These are phyloP conservation scores for Begonia masoniana DNA, from an alignment of 306 rosid species.

Conservation along the genomic window DNA sequence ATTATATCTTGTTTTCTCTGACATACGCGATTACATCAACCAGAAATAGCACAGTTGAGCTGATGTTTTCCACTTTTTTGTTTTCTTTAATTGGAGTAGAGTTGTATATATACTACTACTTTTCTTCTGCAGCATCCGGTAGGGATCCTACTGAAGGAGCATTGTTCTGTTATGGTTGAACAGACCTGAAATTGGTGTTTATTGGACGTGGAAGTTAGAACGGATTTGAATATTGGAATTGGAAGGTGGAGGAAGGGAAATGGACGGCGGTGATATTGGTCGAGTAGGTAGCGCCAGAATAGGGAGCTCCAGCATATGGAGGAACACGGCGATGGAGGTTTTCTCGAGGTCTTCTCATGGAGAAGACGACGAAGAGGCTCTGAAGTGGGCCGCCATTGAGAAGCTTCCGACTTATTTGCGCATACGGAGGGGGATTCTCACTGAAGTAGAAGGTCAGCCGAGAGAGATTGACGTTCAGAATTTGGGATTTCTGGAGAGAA, in stretches of 20 bases:
- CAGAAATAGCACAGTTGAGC: too few relatives aligned
- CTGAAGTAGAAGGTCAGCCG: constrained; percentile 39
- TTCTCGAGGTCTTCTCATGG: constrained; percentile 57
- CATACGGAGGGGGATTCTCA: constrained; percentile 43
- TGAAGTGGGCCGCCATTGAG: constrained; percentile 83
- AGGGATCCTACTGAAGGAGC: too few relatives aligned
- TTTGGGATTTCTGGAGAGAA: constrained; percentile 63
- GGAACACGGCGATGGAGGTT: constrained; percentile 39
- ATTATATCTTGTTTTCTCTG: too few relatives aligned
- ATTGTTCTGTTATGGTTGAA: too few relatives aligned
- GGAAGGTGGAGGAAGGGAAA: constrained; percentile 2
- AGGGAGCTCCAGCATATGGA: constrained; percentile 61
- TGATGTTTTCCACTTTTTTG: too few relatives aligned
- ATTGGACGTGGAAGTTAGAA: too few relatives aligned
- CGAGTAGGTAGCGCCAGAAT: constrained; percentile 47
- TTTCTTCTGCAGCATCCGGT: too few relatives aligned
- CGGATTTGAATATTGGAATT: too few relatives aligned
- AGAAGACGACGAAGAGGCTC: constrained; percentile 71
- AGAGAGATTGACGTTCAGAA: constrained; percentile 51
- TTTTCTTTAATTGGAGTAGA: too few relatives aligned
- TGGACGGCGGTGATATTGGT: constrained; percentile 48
- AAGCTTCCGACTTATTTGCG: constrained; percentile 73
- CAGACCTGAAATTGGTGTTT: too few relatives aligned
- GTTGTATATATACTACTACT: too few relatives aligned
- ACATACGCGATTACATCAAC: too few relatives aligned